A percentile compares a stretch with the other conserved stretches of the same genome.
These are phyloP conservation scores for Paramyrothecium roridum DNA, from an alignment of 2,329 filamentous ascomycete genomes.

Conservation along the genomic window DNA sequence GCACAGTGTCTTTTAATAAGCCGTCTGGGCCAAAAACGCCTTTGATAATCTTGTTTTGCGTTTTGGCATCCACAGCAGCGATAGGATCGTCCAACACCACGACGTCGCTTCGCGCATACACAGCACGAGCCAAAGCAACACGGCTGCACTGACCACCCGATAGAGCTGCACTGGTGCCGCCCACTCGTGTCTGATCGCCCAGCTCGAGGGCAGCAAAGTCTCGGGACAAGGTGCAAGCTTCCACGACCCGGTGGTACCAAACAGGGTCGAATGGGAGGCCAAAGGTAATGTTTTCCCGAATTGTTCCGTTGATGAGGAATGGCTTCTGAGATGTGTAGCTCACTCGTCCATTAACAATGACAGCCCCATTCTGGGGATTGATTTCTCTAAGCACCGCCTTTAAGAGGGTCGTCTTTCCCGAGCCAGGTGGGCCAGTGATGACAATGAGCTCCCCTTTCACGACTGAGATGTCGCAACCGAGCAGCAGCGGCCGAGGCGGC, in stretches of 20 bases:
- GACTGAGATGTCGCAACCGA: slow-evolving; percentile 63
- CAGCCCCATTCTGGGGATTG: slow-evolving; percentile 73
- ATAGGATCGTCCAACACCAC: slow-evolving; percentile 69
- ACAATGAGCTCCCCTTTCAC: slow-evolving; percentile 75
- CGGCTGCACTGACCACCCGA: slow-evolving; percentile 95
- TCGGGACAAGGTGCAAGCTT: slow-evolving; percentile 74
- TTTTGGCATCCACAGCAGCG: slow-evolving; percentile 67
- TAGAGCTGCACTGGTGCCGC: slow-evolving; percentile 91
- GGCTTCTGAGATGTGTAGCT: slow-evolving; percentile 96
- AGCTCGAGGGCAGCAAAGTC: slow-evolving; percentile 93
- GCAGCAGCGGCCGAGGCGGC: too few species aligned
- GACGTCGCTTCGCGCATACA: slow-evolving; percentile 67
- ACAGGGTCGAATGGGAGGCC: slow-evolving; percentile 70
- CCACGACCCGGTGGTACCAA: slow-evolving; percentile 84
- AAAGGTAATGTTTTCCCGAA: slow-evolving; percentile 88
- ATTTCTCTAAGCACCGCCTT: slow-evolving; percentile 91
- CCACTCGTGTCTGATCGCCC: slow-evolving; percentile 87
- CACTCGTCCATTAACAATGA: slow-evolving; percentile 73
- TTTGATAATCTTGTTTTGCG: too few species aligned
- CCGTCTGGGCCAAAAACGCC: slow-evolving; percentile 93
- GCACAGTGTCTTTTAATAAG: slow-evolving; percentile 80
- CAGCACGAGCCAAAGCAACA: slow-evolving; percentile 84
- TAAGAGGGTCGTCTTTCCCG: slow-evolving; percentile 86
- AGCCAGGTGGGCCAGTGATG: slow-evolving; percentile 83
- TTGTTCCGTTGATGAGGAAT: slow-evolving; percentile 92